Conservation (phyloP, 495 filamentous ascomycete genomes). For the Penicillium herquei region DNA sequence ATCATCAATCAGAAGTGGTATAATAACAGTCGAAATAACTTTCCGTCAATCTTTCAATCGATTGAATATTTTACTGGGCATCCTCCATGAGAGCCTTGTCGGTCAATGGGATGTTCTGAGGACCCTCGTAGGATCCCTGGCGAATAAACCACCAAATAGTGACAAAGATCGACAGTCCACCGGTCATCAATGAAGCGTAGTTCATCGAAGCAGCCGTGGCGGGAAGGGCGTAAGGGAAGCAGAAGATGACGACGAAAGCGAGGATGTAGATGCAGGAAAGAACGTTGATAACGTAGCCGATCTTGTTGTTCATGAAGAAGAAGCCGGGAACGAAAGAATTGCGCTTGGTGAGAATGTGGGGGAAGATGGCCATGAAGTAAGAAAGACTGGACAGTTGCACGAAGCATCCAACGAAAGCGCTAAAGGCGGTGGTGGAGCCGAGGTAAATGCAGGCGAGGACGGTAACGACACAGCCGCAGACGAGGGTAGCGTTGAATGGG, state of each 20-base stretch:
- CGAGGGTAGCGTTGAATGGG: slow-evolving; percentile 67
- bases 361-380: slow-evolving; percentile 74
- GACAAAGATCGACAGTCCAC: slow-evolving; percentile 52
- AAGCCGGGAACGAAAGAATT: slow-evolving; percentile 62
- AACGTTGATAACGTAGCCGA: slow-evolving; percentile 60
- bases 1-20: not conserved
- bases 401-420: slow-evolving; percentile 70
- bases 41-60: not conserved
- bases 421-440: slow-evolving; percentile 71
- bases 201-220: slow-evolving; percentile 62
- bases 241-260: slow-evolving; percentile 73
- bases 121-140: slow-evolving; percentile 34
- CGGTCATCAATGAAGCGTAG: slow-evolving; percentile 66
- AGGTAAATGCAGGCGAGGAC: slow-evolving; percentile 73
- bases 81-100: slow-evolving; percentile 32
- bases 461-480: slow-evolving; percentile 58
- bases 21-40: not conserved
- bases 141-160: slow-evolving; percentile 41
- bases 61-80: slow-evolving; percentile 18
- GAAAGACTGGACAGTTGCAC: slow-evolving; percentile 68
- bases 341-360: slow-evolving; percentile 65
- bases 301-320: slow-evolving; percentile 62
- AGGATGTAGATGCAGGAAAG: slow-evolving; percentile 62
- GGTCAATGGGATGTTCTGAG: slow-evolving; percentile 36
- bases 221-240: slow-evolving; percentile 67